Evolutionary conservation across 2,329 filamentous ascomycete genomes (phyloP), one percentile per base, ranked within the genome.

Genomic region (Sarocladiaceae sp.): DNA sequence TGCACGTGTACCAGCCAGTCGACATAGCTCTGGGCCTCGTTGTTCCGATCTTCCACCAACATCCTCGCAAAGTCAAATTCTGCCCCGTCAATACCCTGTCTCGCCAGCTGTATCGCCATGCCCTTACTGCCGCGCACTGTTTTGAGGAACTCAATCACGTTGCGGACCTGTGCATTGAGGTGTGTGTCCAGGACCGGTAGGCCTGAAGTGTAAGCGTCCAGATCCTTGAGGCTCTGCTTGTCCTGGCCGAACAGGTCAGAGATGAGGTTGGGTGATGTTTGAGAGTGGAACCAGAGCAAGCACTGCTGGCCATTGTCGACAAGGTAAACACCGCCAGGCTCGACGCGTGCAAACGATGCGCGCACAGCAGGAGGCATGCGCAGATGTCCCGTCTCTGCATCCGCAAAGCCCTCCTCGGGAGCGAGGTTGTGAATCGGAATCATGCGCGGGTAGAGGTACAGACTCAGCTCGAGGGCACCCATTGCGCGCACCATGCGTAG

Each of bases 1-100:
- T 98, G 93, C 50, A 97, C 76, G 64, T 95, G 87, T 47, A 98
- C 93, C 57, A 98, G 73, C 93, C 93, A 98, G 67, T 98, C 93
- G 26, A 97, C 93, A 65, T 97, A 98, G 60, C 87, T 95, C 67
- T 95, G 90, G 27, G 93, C 93, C 68, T 98, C 93, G 54, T 95
- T 95, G 63, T 97, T 97, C 52, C 93, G 79, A 60, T 98, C 93
- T 66, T 98, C 93, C 24, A 95, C 82, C 53, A 98, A 66, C 66
- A 94, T 72, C 44, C 90, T 74, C 6, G 93, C 93, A 70, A 97
- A 98, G 64, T 98, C 93, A 57, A 89, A 97, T 64, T 98, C 93
- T 3, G 90, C 88, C 1, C 93, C 93, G 58, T 98, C 93, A 3
- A 97, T 74, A 1, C 90, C 90, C 65, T 97, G 93, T 47, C 93